Base-by-base conservation (phyloP, 2,329 filamentous ascomycete species). In the Diaporthe helianthi region DNA sequence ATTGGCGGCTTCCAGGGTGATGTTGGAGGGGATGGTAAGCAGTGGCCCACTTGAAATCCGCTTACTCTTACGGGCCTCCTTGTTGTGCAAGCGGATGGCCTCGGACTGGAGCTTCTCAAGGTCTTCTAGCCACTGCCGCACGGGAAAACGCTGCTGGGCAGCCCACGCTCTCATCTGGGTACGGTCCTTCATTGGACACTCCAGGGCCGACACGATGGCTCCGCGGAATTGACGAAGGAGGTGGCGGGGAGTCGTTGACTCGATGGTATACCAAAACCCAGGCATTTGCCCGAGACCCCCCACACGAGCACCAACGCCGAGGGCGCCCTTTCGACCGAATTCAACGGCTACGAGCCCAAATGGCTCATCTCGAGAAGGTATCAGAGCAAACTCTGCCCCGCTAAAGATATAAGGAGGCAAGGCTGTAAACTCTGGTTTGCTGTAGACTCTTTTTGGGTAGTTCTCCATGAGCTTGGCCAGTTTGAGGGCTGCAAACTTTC, bases 211-310 rank as follows among this genome's bases (percentile, higher is more conserved):
- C n/a, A 86, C 80, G 71, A 91, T 90, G 15, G 89, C 87, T 72
- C 84, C 82, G 76, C 87, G 89, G 81, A 91, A 91, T 75, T 91
- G 89, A 54, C 87, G 85, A 66, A 91, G 81, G 52, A 90, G 79
- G 79, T 91, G 89, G 52, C 84, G 84, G 0, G 88, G 89, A 1
- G 87, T 87, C 7, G 84, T 88, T 0, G 87, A 90, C 76, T 91
- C 89, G 68, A 91, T 86, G 0, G 89, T 90, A 76, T 87, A 91
- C 89, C 89, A 91, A 86, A 89, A 91, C 29, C 89, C 89, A 24
- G 89, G 89, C 89, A 91, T 91, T 75, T 90, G 87, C n/a, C 89
- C 88, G 26, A 91, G 82, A 67, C 89, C 89, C 73, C 89, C 89
- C 46, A 91, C 89, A 66, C 88, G 83, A 46, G 89, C 87, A 54